phyloP scores from a whole-genome alignment of 306 rosid genomes.

The Vicia villosa region DNA sequence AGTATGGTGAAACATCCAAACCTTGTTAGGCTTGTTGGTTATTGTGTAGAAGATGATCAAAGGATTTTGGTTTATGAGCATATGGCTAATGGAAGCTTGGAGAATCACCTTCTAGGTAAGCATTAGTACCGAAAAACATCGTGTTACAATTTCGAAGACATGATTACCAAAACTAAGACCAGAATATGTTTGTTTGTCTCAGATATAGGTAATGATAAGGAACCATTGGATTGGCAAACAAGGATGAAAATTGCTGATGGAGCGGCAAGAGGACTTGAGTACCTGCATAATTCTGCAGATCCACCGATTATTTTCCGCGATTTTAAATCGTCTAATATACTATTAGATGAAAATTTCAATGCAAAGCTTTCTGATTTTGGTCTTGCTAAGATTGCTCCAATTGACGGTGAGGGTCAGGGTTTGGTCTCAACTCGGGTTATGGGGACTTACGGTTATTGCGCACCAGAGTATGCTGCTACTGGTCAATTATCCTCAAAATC shows the following conservation, averaged over 20 bases:
- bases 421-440: constrained; percentile 59
- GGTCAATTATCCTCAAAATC: constrained; percentile 56
- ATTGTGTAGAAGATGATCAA: constrained; percentile 61
- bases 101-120: constrained; percentile 67
- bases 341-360: constrained; percentile 57
- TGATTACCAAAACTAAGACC: not conserved
- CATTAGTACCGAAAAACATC: not conserved
- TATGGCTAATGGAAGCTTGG: constrained; percentile 70
- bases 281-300: constrained; percentile 63
- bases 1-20: constrained; percentile 67
- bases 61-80: constrained; percentile 66
- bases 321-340: constrained; percentile 66
- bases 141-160: not conserved
- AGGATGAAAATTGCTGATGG: constrained; percentile 73
- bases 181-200: constrained; percentile 14
- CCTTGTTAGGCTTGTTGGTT: constrained; percentile 65
- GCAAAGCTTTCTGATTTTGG: constrained; percentile 79
- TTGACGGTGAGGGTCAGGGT: constrained; percentile 44
- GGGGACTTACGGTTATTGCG: constrained; percentile 84
- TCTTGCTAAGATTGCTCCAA: constrained; percentile 66
- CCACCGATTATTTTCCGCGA: constrained; percentile 66
- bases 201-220: constrained; percentile 43
- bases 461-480: constrained; percentile 67
- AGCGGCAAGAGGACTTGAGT: constrained; percentile 75
- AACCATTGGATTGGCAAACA: constrained; percentile 63